phyloP scores from a whole-genome alignment of 441 rosid species.

The Erodium texanum region DNA sequence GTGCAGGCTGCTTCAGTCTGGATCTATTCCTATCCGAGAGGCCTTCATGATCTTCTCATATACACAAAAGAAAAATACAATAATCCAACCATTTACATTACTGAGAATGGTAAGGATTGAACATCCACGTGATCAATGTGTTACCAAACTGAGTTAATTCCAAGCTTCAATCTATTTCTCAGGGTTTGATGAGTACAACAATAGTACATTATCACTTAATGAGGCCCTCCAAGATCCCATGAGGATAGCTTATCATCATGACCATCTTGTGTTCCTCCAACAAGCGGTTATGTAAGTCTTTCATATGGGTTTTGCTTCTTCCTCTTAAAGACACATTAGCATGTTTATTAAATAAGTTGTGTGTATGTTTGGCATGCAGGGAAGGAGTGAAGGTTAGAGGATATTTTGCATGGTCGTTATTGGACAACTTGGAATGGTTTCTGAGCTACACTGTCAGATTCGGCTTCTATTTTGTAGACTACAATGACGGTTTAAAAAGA shows the following conservation, averaged over 20 bases:
- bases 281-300: conserved; percentile 27
- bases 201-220: conserved; percentile 5
- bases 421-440: conserved; percentile 32
- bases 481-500: conserved; percentile 27
- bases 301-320: neutral
- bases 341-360: too few species aligned
- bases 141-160: too few species aligned
- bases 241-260: conserved; percentile 28
- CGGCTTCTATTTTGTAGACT: conserved; percentile 33
- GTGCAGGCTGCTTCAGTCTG: conserved; percentile 31
- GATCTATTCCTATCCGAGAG: conserved; percentile 35
- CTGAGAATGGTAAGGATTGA: conserved; percentile 29
- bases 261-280: conserved; percentile 25
- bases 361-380: conserved; percentile 10
- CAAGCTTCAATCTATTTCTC: neutral
- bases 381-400: conserved; percentile 32
- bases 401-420: conserved; percentile 33
- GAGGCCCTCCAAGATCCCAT: conserved; percentile 14
- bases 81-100: conserved; percentile 27
- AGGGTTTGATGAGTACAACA: conserved; percentile 29
- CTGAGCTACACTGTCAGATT: conserved; percentile 32
- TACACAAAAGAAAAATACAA: conserved; percentile 29
- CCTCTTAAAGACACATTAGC: neutral
- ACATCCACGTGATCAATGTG: too few species aligned
- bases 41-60: conserved; percentile 28